Percentiles rank a stretch among this genome's conserved stretches.
These are phyloP conservation scores for Coprinopsis sp. DNA, from an alignment of 768 basidiomycete genomes.

Conservation along the genomic window DNA sequence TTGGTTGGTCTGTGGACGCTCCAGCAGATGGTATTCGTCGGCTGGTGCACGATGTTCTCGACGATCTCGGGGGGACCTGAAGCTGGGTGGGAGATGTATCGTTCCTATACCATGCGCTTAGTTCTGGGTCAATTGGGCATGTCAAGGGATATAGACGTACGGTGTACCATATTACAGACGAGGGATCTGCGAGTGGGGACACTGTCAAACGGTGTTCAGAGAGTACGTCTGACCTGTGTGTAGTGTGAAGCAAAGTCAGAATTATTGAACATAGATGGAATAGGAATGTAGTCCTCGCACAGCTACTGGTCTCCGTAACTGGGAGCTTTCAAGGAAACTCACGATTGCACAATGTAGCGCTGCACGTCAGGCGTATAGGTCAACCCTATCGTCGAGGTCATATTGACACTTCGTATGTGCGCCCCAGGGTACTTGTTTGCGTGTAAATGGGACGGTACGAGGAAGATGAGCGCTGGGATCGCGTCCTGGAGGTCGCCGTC, in stretches of 20 bases:
- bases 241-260: too few species aligned
- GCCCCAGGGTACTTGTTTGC: too few species aligned
- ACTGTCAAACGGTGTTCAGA: slow-evolving; percentile 6
- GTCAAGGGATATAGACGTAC: background rate
- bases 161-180: slow-evolving; percentile 9
- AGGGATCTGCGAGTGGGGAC: slow-evolving; percentile 3
- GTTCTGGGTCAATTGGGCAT: background rate
- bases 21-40: slow-evolving; percentile 65
- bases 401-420: background rate
- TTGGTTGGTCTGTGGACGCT: slow-evolving; percentile 67
- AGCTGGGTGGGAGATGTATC: slow-evolving; percentile 2
- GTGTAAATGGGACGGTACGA: too few species aligned
- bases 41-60: slow-evolving; percentile 44
- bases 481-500: too few species aligned
- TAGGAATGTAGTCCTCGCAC: too few species aligned
- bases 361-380: background rate
- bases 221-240: slow-evolving; percentile 10
- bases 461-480: too few species aligned
- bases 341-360: slow-evolving; percentile 8
- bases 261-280: too few species aligned
- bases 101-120: slow-evolving; percentile 3
- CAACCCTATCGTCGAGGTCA: background rate
- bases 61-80: slow-evolving; percentile 5
- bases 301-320: too few species aligned
- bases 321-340: too few species aligned